Conservation (phyloP, 768 basidiomycete species). For the Macrolepiota fuliginosa region DNA sequence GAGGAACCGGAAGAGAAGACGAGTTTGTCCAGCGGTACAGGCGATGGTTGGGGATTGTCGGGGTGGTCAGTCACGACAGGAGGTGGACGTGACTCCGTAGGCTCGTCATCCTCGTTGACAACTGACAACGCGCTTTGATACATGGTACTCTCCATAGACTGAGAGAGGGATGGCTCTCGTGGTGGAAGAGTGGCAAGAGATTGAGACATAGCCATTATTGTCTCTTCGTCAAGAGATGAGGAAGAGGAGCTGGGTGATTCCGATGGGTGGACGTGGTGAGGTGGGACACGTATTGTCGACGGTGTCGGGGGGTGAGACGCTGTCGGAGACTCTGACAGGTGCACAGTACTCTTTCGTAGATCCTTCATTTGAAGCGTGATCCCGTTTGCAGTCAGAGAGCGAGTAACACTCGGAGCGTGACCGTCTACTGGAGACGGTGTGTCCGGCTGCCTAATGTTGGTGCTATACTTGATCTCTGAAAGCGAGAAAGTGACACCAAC, state of each 20-base stretch:
- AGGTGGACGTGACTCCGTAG: not conserved
- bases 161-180: slow-evolving; percentile 37
- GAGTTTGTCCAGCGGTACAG: slow-evolving; percentile 32
- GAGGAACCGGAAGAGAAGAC: slow-evolving; percentile 63
- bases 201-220: slow-evolving; percentile 69
- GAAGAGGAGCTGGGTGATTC: slow-evolving; percentile 50
- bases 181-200: slow-evolving; percentile 65
- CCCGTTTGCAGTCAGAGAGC: slow-evolving; percentile 56
- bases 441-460: slow-evolving; percentile 28
- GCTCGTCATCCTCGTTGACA: not conserved
- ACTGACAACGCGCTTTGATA: slow-evolving; percentile 58
- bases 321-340: not conserved
- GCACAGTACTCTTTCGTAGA: not conserved
- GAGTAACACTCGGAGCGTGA: slow-evolving; percentile 28
- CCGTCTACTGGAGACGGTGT: slow-evolving; percentile 6
- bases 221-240: slow-evolving; percentile 65
- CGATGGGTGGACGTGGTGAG: slow-evolving; percentile 24
- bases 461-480: slow-evolving; percentile 56
- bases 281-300: slow-evolving; percentile 23
- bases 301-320: slow-evolving; percentile 3
- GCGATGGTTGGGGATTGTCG: not conserved
- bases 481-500: slow-evolving; percentile 61
- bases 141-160: slow-evolving; percentile 62
- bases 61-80: not conserved
- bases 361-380: slow-evolving; percentile 39